Evolutionary conservation across 306 rosid species (phyloP), one percentile per base, ranked within the genome.

Genomic region (Phaseolus lunatus): DNA sequence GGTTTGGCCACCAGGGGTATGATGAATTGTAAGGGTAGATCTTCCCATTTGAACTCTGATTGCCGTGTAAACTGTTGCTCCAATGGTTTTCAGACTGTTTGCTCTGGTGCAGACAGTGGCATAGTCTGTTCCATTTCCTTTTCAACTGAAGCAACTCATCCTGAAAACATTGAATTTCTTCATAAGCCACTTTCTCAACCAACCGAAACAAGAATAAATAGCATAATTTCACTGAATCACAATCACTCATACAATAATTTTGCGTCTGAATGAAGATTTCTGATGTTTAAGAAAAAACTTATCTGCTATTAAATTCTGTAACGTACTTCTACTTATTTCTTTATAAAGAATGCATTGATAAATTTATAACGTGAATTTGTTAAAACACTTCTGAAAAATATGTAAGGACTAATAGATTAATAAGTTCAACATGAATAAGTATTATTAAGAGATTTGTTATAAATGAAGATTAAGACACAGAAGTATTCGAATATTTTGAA

Each of bases 71-170:
- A 37, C n/a, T 50, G 61, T 84, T 76, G 87, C 24, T 82, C 83
- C 86, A 73, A 15, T 85, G 59, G 68, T 68, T 85, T 50, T 82
- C 89, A 75, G 77, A 73, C 63, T 87, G 84, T 48, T 82, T 92
- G 79, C 82, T 84, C 63, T 89, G 94, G 81, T 90, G 97, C 45
- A 90, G 81, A 67, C 88, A 80, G 59, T 80, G 81, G 71, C 97
- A 93, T 59, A 87, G 73, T 23, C 91, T 90, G 77, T 86, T 89
- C 96, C 97, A 93, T 80, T 93, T 90, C 72, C 81, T 87, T 76
- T 84, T 86, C 90, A 93, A 68, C 29, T 90, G 86, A 31, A 20
- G 45, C 78, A 84, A 18, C 59, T 90, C 91, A 82, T 90, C 94
- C 92, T 90, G 89, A 65, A 78, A 41, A 31, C 10, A 64, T 15